Conservation (phyloP, 257 asterid genomes). For the Rauvolfia tetraphylla region DNA sequence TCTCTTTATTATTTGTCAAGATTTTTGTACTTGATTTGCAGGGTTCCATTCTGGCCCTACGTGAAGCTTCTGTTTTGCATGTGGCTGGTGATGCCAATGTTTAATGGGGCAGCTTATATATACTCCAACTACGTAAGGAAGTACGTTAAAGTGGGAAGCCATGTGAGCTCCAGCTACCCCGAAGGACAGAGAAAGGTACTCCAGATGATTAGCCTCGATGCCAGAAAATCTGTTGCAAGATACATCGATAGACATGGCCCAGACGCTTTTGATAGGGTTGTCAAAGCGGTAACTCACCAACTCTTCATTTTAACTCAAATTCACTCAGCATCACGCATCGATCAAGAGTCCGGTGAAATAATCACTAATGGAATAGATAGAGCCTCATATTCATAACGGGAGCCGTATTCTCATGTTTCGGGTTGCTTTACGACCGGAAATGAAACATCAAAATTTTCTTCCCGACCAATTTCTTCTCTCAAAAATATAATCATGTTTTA, state of each 20-base stretch:
- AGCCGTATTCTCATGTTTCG: too few species aligned
- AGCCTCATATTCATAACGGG: too few species aligned
- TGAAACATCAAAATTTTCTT: too few species aligned
- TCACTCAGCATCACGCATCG: too few species aligned
- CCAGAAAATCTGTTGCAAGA: slow-evolving; percentile 67
- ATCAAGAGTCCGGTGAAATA: too few species aligned
- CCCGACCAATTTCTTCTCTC: too few species aligned
- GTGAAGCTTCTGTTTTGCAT: slow-evolving; percentile 58
- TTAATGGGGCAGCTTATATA: slow-evolving; percentile 50
- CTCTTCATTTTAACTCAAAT: too few species aligned
- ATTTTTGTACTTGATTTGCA: slow-evolving; percentile 15
- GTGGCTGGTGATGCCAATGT: slow-evolving; percentile 45
- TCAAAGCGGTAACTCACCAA: slow-evolving; percentile 52
- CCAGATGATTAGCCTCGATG: slow-evolving; percentile 91
- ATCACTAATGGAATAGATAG: too few species aligned
- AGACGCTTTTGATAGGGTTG: slow-evolving; percentile 70
- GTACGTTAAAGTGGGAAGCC: slow-evolving; percentile 51
- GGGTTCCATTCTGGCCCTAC: slow-evolving; percentile 94
- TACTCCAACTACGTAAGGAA: slow-evolving; percentile 66
- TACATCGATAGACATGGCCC: slow-evolving; percentile 70
- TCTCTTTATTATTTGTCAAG: too few species aligned
- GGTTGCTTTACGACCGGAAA: too few species aligned
- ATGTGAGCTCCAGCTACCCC: slow-evolving; percentile 47
- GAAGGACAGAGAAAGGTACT: slow-evolving; percentile 62
- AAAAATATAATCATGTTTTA: too few species aligned